Evolutionary conservation across 2,329 filamentous ascomycete genomes (phyloP).

Genomic region (Davidsoniella eucalypti): DNA sequence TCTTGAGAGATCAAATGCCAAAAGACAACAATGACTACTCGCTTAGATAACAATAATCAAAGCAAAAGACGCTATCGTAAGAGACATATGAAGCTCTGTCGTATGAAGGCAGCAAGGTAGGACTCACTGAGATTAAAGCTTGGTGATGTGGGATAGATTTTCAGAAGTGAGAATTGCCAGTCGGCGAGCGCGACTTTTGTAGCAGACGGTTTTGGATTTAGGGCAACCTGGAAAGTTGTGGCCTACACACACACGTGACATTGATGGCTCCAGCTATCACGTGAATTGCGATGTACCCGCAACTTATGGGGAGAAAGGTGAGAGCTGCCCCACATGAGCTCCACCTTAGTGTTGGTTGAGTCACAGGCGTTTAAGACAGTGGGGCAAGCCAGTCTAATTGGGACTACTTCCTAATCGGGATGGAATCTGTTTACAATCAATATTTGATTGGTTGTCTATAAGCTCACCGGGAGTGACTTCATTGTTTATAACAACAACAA

Average conservation of each 20-base stretch:
- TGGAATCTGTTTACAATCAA: background rate
- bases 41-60: background rate
- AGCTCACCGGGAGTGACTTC: no score
- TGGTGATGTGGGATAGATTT: conserved; percentile 11
- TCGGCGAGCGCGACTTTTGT: conserved; percentile 11
- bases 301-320: background rate
- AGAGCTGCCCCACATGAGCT: conserved; percentile 4
- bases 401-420: background rate
- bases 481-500: no score
- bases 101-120: background rate
- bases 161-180: background rate
- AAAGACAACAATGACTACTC: background rate
- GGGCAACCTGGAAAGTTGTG: conserved; percentile 12
- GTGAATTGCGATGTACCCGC: background rate
- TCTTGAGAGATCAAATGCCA: no score
- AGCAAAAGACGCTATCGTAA: background rate
- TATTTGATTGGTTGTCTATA: conserved; percentile 6
- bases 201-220: conserved; percentile 12
- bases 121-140: conserved; percentile 13
- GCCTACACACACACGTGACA: conserved; percentile 11
- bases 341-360: conserved; percentile 8
- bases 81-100: background rate
- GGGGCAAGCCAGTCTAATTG: background rate
- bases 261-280: conserved; percentile 3
- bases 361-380: conserved; percentile 3